phyloP scores from a whole-genome alignment of 1,284 basidiomycete species.

The Inonotus obliquus region DNA sequence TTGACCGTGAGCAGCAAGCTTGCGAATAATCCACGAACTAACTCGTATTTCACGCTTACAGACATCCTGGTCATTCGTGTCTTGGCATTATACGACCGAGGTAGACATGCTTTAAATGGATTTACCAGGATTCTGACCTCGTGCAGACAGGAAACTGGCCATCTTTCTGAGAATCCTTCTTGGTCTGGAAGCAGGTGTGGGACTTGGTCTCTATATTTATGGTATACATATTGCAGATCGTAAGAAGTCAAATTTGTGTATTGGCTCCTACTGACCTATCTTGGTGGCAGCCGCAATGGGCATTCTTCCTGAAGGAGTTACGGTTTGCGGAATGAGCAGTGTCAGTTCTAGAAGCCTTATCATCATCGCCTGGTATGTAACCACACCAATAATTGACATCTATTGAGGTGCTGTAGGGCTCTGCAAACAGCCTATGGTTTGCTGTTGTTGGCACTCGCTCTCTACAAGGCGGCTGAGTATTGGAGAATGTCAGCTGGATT shows the following conservation, averaged over 20 bases:
- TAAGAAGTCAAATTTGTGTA: background rate
- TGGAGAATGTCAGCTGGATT: background rate
- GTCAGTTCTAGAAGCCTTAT: background rate
- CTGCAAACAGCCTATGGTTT: background rate
- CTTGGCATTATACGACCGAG: background rate
- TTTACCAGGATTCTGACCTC: background rate
- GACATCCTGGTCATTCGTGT: background rate
- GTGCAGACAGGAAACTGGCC: background rate
- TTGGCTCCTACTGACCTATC: background rate
- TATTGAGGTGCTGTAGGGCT: background rate
- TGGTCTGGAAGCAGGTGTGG: background rate
- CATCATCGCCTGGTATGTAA: background rate
- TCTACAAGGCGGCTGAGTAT: too few species aligned
- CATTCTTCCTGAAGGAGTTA: background rate
- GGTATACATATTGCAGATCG: background rate
- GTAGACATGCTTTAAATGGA: background rate
- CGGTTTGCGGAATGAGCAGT: background rate
- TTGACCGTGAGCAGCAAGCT: background rate
- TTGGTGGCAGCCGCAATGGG: background rate
- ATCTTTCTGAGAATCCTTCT: background rate
- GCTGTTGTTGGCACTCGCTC: background rate
- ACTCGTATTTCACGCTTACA: background rate
- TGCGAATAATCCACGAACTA: background rate
- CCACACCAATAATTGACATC: background rate
- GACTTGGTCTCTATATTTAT: background rate